Percentiles rank a stretch among this genome's conserved stretches.
These are phyloP conservation scores for Claviceps spartinae DNA, from an alignment of 2,329 filamentous ascomycete genomes.

Conservation along the genomic window DNA sequence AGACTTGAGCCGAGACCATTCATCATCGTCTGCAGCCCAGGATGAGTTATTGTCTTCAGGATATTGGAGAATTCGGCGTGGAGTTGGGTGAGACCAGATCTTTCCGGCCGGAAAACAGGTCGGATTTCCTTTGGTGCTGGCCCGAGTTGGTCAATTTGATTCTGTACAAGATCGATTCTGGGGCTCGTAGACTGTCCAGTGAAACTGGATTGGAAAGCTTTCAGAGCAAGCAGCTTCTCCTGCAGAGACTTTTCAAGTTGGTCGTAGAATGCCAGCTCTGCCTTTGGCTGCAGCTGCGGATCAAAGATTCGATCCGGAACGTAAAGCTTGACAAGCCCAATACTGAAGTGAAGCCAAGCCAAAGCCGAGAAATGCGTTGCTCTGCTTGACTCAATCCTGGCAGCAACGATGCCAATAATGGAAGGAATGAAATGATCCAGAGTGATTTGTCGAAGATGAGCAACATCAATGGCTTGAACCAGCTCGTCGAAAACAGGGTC, in stretches of 20 bases:
- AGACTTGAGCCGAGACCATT: slow-evolving; percentile 10
- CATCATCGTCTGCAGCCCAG: slow-evolving; percentile 8
- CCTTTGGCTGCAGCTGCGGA: slow-evolving; percentile 51
- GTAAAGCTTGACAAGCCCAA: slow-evolving; percentile 64
- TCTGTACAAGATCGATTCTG: slow-evolving; percentile 47
- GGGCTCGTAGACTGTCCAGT: slow-evolving; percentile 56
- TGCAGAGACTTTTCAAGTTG: slow-evolving; percentile 42
- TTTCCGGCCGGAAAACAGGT: slow-evolving; percentile 56
- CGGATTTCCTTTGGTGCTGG: slow-evolving; percentile 49
- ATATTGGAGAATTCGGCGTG: slow-evolving; percentile 76
- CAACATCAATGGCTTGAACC: slow-evolving; percentile 13
- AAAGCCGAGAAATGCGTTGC: slow-evolving; percentile 27
- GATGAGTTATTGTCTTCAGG: slow-evolving; percentile 47
- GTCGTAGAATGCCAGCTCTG: slow-evolving; percentile 48
- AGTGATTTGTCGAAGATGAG: slow-evolving; percentile 25
- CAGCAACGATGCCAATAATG: slow-evolving; percentile 27
- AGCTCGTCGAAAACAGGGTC: slow-evolving; percentile 12
- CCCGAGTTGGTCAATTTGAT: slow-evolving; percentile 51
- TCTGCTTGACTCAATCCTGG: slow-evolving; percentile 8
- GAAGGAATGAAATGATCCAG: slow-evolving; percentile 32
- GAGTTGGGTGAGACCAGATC: slow-evolving; percentile 54
- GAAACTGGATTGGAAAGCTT: slow-evolving; percentile 50
- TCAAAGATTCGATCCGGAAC: slow-evolving; percentile 81
- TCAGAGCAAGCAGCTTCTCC: slow-evolving; percentile 44
- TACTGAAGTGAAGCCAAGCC: slow-evolving; percentile 64